A percentile compares a stretch with the other conserved stretches of the same genome.
Evolutionary conservation across 306 rosid genomes (phyloP).

Genomic region (Ammopiptanthus mongolicus): DNA sequence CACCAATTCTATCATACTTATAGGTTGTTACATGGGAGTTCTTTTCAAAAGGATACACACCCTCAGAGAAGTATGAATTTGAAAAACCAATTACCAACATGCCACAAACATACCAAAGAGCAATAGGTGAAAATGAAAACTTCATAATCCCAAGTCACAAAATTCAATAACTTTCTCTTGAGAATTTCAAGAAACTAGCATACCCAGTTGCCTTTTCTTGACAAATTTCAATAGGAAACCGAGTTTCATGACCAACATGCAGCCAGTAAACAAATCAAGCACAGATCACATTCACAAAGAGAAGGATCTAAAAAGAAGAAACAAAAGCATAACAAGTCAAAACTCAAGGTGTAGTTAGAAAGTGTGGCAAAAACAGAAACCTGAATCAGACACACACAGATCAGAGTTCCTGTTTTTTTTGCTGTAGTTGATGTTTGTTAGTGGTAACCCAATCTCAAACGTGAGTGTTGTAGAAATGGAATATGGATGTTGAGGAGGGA

Average conservation of each 20-base stretch:
- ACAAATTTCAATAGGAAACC: background rate
- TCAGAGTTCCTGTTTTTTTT: background rate
- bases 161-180: conserved; percentile 2
- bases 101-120: conserved; percentile 39
- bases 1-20: conserved; percentile 62
- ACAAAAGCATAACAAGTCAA: background rate
- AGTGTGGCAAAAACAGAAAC: conserved; percentile 6
- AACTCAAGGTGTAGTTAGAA: background rate
- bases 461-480: background rate
- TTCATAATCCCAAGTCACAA: conserved; percentile 40
- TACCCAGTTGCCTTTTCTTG: conserved; percentile 15
- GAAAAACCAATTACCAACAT: conserved; percentile 40
- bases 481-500: background rate
- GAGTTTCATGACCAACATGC: conserved; percentile 13
- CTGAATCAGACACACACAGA: conserved; percentile 20
- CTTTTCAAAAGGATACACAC: conserved; percentile 17
- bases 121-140: conserved; percentile 36
- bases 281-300: conserved; percentile 5
- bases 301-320: conserved; percentile 5
- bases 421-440: background rate
- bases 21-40: conserved; percentile 21
- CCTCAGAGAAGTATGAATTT: conserved; percentile 35
- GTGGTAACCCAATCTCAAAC: background rate
- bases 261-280: conserved; percentile 1
- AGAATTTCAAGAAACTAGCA: background rate